Percentiles rank a stretch among this genome's conserved stretches.
Conservation (phyloP, 768 basidiomycete species). For the Lanmaoa pseudosensibilis region DNA sequence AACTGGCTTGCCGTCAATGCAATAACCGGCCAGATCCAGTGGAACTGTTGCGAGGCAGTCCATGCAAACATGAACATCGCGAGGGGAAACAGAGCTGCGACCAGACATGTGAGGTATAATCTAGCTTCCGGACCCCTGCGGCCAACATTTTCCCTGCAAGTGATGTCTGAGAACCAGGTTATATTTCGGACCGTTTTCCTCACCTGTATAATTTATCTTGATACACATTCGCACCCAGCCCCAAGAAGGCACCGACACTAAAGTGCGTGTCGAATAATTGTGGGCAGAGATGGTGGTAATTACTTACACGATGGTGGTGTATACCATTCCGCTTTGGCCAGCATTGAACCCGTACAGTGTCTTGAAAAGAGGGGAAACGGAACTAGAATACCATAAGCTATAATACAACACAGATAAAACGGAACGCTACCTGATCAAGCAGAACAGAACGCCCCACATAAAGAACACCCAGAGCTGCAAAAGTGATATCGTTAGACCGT, state of each 20-base stretch:
- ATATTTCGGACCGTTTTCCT: not conserved
- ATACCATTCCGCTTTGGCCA: constrained; percentile 61
- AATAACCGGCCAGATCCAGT: constrained; percentile 53
- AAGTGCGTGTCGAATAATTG: not conserved
- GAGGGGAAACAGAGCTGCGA: constrained; percentile 50
- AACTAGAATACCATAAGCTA: constrained; percentile 35
- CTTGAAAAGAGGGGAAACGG: constrained; percentile 54
- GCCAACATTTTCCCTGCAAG: constrained; percentile 29
- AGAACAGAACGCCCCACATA: constrained; percentile 72
- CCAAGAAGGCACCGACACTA: constrained; percentile 54
- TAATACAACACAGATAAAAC: not conserved
- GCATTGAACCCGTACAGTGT: constrained; percentile 57
- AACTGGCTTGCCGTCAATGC: constrained; percentile 10
- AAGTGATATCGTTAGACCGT: not conserved
- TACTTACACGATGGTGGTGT: constrained; percentile 54
- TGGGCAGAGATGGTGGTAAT: not conserved
- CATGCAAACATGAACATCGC: constrained; percentile 73
- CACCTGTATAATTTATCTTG: constrained; percentile 51
- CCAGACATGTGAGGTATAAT: constrained; percentile 54
- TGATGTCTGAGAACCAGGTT: constrained; percentile 21
- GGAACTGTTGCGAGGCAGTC: constrained; percentile 52
- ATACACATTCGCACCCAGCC: constrained; percentile 42
- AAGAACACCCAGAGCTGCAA: constrained; percentile 64
- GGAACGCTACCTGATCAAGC: constrained; percentile 51
- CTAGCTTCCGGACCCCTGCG: constrained; percentile 53